Conservation (phyloP, 148 eudicot species). For the Rhododendron williamsianum region DNA sequence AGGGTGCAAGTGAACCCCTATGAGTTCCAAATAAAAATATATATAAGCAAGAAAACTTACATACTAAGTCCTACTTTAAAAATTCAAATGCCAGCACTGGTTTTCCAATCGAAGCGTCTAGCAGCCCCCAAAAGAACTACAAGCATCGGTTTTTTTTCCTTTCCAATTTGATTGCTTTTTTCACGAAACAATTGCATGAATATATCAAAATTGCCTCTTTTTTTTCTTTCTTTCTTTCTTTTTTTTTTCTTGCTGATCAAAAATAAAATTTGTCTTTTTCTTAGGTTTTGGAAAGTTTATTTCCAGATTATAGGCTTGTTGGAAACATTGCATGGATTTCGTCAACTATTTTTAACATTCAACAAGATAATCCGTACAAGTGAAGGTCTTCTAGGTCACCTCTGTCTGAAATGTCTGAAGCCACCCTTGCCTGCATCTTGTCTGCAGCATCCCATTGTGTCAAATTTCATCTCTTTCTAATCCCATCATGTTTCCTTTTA, state of each 20-base stretch:
- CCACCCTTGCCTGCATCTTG: not conserved
- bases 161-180: not conserved
- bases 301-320: not conserved
- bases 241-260: no score
- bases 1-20: not conserved
- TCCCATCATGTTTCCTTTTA: slow-evolving; percentile 33
- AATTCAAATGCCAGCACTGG: not conserved
- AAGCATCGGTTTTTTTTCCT: not conserved
- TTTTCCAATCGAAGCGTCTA: not conserved
- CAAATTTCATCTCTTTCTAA: slow-evolving; percentile 24
- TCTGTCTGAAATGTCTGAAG: not conserved
- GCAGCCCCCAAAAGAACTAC: not conserved
- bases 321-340: not conserved
- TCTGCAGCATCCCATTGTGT: not conserved
- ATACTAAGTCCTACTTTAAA: not conserved
- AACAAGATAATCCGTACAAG: not conserved
- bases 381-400: not conserved
- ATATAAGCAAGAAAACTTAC: not conserved
- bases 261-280: not conserved
- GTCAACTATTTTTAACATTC: not conserved
- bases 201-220: not conserved
- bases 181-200: not conserved
- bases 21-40: not conserved
- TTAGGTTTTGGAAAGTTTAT: not conserved
- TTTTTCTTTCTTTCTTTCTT: no score